Evolutionary conservation across 1,284 basidiomycete genomes (phyloP).

Genomic region (Ceratobasidium sp.): DNA sequence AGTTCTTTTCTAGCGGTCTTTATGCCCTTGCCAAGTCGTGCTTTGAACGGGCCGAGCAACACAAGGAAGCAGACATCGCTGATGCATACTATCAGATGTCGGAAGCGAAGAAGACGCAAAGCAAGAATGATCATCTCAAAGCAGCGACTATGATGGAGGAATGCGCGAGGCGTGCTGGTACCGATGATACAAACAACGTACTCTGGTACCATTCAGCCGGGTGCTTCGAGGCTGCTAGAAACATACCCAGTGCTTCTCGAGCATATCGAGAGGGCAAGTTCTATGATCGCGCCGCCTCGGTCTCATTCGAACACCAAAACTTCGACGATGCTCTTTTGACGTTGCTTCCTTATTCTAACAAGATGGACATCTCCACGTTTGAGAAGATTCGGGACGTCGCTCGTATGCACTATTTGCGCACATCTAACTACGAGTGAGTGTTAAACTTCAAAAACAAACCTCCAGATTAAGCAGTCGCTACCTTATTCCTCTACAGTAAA

Average conservation of each 20-base stretch:
- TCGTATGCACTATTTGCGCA: slow-evolving; percentile 29
- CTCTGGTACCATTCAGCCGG: slow-evolving; percentile 40
- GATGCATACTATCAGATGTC: slow-evolving; percentile 36
- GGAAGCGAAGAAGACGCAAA: slow-evolving; percentile 23
- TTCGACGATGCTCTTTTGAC: slow-evolving; percentile 27
- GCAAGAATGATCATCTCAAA: neutral
- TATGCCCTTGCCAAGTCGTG: slow-evolving; percentile 28
- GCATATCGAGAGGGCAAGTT: slow-evolving; percentile 24
- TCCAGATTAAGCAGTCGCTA: too few species aligned
- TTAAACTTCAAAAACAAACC: too few species aligned
- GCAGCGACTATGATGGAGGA: slow-evolving; percentile 22
- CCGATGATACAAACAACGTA: neutral
- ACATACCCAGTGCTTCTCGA: slow-evolving; percentile 8
- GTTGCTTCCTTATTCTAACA: neutral
- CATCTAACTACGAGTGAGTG: slow-evolving; percentile 25
- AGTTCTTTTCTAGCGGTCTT: slow-evolving; percentile 36
- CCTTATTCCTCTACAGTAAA: neutral
- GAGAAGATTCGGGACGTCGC: slow-evolving; percentile 23
- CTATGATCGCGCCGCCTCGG: slow-evolving; percentile 29
- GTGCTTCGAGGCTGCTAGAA: slow-evolving; percentile 1
- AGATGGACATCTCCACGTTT: neutral
- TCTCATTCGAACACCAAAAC: slow-evolving; percentile 18
- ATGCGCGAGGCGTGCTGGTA: neutral
- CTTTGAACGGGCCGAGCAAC: slow-evolving; percentile 35
- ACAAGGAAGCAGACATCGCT: slow-evolving; percentile 26